Conservation (phyloP, 1,139 yeast genomes). For the Taphrina flavorubra region DNA sequence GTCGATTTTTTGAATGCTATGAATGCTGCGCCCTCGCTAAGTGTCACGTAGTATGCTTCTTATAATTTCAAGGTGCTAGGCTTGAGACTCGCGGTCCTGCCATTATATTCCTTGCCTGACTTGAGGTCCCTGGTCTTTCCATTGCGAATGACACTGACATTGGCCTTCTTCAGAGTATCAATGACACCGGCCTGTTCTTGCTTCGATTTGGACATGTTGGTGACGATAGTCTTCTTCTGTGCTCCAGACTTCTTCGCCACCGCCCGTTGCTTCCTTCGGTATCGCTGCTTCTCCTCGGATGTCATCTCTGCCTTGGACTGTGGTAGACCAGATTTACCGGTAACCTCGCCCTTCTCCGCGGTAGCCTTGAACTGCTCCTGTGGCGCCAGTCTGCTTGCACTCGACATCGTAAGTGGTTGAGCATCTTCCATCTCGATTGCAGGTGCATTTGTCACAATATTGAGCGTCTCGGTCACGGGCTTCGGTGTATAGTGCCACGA, state of each 20-base stretch:
- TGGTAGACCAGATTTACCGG: slow-evolving; percentile 78
- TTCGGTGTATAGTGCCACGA: slow-evolving; percentile 94
- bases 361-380: slow-evolving; percentile 77
- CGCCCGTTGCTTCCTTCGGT: slow-evolving; percentile 80
- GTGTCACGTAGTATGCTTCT: background rate
- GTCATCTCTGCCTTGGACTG: slow-evolving; percentile 82
- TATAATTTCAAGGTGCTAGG: slow-evolving; percentile 19
- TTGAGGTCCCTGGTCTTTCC: slow-evolving; percentile 77
- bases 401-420: slow-evolving; percentile 82
- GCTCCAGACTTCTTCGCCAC: slow-evolving; percentile 49
- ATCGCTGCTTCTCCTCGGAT: slow-evolving; percentile 85
- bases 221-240: slow-evolving; percentile 62
- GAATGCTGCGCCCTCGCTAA: slow-evolving; percentile 9
- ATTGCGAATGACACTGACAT: slow-evolving; percentile 77
- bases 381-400: slow-evolving; percentile 84
- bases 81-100: slow-evolving; percentile 41
- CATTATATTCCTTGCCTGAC: slow-evolving; percentile 66
- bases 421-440: slow-evolving; percentile 94
- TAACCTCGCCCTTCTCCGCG: slow-evolving; percentile 62
- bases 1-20: background rate
- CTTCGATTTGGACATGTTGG: slow-evolving; percentile 30
- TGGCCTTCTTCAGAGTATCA: slow-evolving; percentile 74
- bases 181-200: slow-evolving; percentile 54
- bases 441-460: slow-evolving; percentile 79
- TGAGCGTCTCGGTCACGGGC: slow-evolving; percentile 79